Conservation (phyloP, 108 stramenopile species). For the Nitzschia sp. region DNA sequence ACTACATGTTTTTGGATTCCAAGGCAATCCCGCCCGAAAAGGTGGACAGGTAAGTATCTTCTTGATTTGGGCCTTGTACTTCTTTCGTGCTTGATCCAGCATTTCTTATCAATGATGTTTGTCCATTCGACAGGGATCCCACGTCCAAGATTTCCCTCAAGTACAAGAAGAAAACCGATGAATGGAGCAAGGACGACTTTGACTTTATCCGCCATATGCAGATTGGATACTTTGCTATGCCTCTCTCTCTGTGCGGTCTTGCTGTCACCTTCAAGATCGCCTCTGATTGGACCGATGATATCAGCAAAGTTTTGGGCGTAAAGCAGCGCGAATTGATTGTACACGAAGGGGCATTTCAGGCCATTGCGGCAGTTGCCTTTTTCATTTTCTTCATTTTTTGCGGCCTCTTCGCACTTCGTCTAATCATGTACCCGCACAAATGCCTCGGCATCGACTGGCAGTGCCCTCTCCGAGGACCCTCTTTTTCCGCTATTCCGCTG, state of each 20-base stretch:
- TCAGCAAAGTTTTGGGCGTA: not conserved
- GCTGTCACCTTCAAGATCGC: conserved; percentile 38
- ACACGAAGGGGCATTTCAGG: conserved; percentile 9
- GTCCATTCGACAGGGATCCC: conserved; percentile 1
- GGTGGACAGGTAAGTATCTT: conserved; percentile 5
- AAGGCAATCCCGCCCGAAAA: conserved; percentile 19
- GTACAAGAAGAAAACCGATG: conserved; percentile 41
- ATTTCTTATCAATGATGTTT: not conserved
- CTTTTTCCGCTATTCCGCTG: conserved; percentile 29
- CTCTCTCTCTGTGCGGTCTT: conserved; percentile 22
- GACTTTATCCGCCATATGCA: conserved; percentile 42
- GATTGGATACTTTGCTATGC: conserved; percentile 39
- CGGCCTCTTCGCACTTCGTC: conserved; percentile 13
- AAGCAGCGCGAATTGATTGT: conserved; percentile 1
- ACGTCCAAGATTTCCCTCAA: conserved; percentile 20
- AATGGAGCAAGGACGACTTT: conserved; percentile 49
- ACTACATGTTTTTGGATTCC: conserved; percentile 22
- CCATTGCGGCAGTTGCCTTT: conserved; percentile 17
- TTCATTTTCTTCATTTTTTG: conserved; percentile 15
- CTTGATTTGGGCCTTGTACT: not conserved
- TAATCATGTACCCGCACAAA: conserved; percentile 28
- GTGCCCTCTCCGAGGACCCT: conserved; percentile 16
- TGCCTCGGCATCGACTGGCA: conserved; percentile 30
- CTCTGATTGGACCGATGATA: not conserved
- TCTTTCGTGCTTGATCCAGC: not conserved